phyloP scores from a whole-genome alignment of 164 flowering plant genomes.

The Nymphaea colorata region DNA sequence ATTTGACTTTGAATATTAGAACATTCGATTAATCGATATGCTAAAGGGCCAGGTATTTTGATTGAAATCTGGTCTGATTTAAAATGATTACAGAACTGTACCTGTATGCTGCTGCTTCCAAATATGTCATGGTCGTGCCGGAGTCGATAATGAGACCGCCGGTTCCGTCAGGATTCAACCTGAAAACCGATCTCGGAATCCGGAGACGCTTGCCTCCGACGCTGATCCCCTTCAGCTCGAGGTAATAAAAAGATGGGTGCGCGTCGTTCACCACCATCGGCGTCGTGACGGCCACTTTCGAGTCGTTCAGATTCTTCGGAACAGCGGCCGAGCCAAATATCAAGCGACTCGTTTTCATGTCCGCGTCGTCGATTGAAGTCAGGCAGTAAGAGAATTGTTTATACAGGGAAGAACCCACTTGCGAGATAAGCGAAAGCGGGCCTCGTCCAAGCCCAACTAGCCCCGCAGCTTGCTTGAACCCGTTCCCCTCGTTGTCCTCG shows the following conservation, averaged over 20 bases:
- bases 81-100: not conserved
- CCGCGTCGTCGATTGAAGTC: conserved; percentile 39
- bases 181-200: conserved; percentile 41
- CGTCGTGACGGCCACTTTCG: conserved; percentile 19
- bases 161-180: conserved; percentile 37
- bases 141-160: conserved; percentile 90
- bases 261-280: conserved; percentile 43
- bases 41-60: no score
- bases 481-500: conserved; percentile 52
- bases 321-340: conserved; percentile 51
- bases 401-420: conserved; percentile 26
- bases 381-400: conserved; percentile 74
- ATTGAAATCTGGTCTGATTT: no score
- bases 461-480: conserved; percentile 59
- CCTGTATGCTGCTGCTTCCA: conserved; percentile 39
- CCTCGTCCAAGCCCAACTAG: conserved; percentile 90
- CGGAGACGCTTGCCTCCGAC: conserved; percentile 46
- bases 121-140: conserved; percentile 72
- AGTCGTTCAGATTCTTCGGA: not conserved
- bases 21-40: no score
- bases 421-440: conserved; percentile 71
- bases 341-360: conserved; percentile 33
- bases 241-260: conserved; percentile 67
- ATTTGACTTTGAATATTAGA: no score
- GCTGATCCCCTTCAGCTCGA: conserved; percentile 57